Evolutionary conservation across 306 rosid species (phyloP).

Genomic region (Vigna trinervia): DNA sequence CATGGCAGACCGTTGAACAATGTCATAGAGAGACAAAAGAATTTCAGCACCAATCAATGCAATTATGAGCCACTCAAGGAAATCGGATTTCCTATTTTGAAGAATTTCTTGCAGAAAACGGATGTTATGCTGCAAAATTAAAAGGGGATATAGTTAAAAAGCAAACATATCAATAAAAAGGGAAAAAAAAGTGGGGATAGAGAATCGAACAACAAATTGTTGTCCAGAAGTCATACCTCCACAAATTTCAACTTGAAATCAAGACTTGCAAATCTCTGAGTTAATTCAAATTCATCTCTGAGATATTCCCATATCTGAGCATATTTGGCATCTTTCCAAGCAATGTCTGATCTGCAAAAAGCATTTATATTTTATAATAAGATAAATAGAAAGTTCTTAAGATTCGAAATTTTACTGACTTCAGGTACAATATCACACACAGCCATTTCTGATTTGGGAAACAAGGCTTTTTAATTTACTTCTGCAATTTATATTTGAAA

Average conservation of each 20-base stretch:
- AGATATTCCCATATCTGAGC: conserved; percentile 99
- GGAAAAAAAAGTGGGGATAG: not conserved
- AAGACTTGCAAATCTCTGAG: conserved; percentile 94
- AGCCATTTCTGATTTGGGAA: not conserved
- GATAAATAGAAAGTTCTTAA: not conserved
- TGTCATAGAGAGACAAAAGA: conserved; percentile 86
- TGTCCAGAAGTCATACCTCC: conserved; percentile 62
- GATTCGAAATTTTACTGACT: not conserved
- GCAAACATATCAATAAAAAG: not conserved
- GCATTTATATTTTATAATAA: conserved; percentile 15
- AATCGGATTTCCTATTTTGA: conserved; percentile 95
- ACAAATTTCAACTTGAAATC: conserved; percentile 98
- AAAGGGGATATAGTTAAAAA: not conserved
- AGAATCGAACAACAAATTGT: conserved; percentile 15
- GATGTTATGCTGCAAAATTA: conserved; percentile 80
- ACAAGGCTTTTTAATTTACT: not conserved
- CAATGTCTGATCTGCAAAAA: conserved; percentile 87
- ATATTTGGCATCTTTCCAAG: conserved; percentile 99
- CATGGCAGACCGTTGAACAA: conserved; percentile 70
- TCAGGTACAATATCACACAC: not conserved
- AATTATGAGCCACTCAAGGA: conserved; percentile 95
- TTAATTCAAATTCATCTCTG: conserved; percentile 90
- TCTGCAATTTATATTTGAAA: not conserved
- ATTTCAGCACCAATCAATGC: conserved; percentile 95
- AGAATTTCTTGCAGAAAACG: conserved; percentile 97